phyloP scores from a whole-genome alignment of 2,329 filamentous ascomycete species.

The Stemphylium vesicarium region DNA sequence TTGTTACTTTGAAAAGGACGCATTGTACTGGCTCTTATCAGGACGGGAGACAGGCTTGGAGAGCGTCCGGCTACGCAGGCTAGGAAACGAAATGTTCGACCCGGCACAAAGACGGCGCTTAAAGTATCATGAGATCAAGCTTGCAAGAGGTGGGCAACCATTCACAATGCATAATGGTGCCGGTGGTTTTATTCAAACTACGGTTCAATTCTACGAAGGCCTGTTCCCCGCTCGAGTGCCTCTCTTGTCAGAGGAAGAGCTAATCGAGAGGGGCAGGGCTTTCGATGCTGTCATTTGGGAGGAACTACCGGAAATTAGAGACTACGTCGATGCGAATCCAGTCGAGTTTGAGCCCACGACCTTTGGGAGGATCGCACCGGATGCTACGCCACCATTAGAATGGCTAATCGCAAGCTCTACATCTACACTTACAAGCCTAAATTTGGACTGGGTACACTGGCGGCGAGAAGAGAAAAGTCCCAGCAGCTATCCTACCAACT shows the following conservation, averaged over 20 bases:
- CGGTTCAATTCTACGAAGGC: constrained; percentile 29
- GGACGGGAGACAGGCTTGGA: constrained; percentile 46
- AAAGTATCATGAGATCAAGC: constrained; percentile 31
- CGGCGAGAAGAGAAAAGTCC: constrained; percentile 24
- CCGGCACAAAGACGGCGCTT: constrained; percentile 19
- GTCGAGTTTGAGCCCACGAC: constrained; percentile 4
- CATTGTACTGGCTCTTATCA: constrained; percentile 19
- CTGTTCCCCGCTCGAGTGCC: constrained; percentile 8
- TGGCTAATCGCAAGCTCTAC: constrained; percentile 30
- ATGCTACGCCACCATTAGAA: constrained; percentile 19
- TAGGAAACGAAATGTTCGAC: constrained; percentile 39
- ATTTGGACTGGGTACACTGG: constrained; percentile 47
- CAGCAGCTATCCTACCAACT: constrained; percentile 10
- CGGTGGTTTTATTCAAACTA: constrained; percentile 40
- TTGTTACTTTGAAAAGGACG: constrained; percentile 42
- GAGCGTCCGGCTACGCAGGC: constrained; percentile 51
- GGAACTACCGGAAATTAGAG: constrained; percentile 29
- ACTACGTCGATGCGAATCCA: constrained; percentile 27
- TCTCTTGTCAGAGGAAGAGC: constrained; percentile 12
- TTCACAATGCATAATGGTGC: constrained; percentile 39
- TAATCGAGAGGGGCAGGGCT: constrained; percentile 23
- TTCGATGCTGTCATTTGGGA: constrained; percentile 39
- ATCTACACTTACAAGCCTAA: constrained; percentile 40
- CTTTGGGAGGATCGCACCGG: background rate
- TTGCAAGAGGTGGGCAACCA: constrained; percentile 39